phyloP scores from a whole-genome alignment of 768 basidiomycete genomes.

The Amanita muscaria region DNA sequence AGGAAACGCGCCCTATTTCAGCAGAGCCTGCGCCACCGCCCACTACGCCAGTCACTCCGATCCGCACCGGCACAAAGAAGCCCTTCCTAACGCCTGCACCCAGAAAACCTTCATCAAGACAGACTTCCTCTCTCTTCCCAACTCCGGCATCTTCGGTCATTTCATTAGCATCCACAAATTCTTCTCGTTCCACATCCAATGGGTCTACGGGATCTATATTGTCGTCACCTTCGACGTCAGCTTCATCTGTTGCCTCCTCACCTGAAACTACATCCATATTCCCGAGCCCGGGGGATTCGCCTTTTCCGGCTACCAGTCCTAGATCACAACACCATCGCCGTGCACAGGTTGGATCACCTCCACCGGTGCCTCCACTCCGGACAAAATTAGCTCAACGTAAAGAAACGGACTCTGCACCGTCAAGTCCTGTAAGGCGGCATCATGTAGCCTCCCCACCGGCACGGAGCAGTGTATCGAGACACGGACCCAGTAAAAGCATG shows the following conservation, averaged over 20 bases:
- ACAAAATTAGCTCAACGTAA: conserved; percentile 9
- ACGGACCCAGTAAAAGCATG: conserved; percentile 4
- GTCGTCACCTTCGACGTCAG: conserved; percentile 35
- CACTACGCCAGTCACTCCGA: conserved; percentile 32
- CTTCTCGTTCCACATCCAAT: conserved; percentile 30
- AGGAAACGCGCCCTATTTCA: conserved; percentile 17
- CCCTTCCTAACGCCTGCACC: conserved; percentile 30
- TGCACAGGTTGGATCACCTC: conserved; percentile 3
- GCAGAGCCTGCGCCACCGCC: conserved; percentile 15
- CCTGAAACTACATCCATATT: conserved; percentile 28
- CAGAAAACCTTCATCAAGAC: conserved; percentile 28
- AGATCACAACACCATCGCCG: neutral
- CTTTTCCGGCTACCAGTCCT: conserved; percentile 4
- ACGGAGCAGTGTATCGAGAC: neutral
- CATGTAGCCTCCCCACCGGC: neutral
- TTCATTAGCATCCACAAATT: conserved; percentile 18
- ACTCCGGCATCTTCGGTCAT: conserved; percentile 16
- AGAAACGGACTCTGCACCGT: conserved; percentile 67
- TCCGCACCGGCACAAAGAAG: conserved; percentile 28
- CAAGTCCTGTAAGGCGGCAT: conserved; percentile 37
- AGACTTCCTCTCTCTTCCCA: conserved; percentile 21
- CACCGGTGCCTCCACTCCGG: neutral
- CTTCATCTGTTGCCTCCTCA: conserved; percentile 31
- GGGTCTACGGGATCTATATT: conserved; percentile 16
- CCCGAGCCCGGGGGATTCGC: conserved; percentile 17